Evolutionary conservation across 2,329 filamentous ascomycete genomes (phyloP), one percentile per base, ranked within the genome.

Genomic region (Fusarium solani-melongenae): DNA sequence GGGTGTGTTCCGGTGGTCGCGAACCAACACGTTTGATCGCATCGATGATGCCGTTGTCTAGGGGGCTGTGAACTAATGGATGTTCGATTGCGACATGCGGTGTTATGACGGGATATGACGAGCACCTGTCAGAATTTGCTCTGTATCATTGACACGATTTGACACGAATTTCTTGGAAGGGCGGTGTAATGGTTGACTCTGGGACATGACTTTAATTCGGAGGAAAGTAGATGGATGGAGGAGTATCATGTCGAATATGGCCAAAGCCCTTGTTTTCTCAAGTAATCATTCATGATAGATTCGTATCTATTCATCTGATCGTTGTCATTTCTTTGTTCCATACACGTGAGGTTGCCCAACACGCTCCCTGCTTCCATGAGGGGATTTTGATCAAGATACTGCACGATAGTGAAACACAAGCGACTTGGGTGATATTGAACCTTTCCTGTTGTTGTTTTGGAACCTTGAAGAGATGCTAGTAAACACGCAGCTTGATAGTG

Each of bases 1-100:
- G 59, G 81, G 82, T 27, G 75, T 83, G 29, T 84, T 80, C 76
- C 77, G 78, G 56, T 83, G 81, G 82, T 79, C 77, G 17, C 77
- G 74, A 33, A 39, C 61, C 33, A 81, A 82, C 36, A 81, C 82
- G n/a, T 71, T 81, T 41, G 75, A 79, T 70, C 78, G 79, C 46
- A 71, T 83, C 34, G 78, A 81, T 39, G 78, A 83, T 39, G 78
- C 78, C 31, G n/a, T 76, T 66, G 74, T 77, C 41, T 79, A 76
- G 80, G 74, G 79, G 55, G 78, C 79, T 65, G 71, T 74, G 41
- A 72, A 79, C 64, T 81, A 69, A 81, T 70, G 31, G 70, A 74
- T 64, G 65, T 62, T 46, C 56, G 27, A 62, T 44, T 51, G 64
- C 57, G 62, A 57, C 46, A 57, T 53, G 44, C 51, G 63, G 58